These are phyloP conservation scores for Candida montana DNA, from an alignment of 805 yeast genomes.

Conservation along the genomic window DNA sequence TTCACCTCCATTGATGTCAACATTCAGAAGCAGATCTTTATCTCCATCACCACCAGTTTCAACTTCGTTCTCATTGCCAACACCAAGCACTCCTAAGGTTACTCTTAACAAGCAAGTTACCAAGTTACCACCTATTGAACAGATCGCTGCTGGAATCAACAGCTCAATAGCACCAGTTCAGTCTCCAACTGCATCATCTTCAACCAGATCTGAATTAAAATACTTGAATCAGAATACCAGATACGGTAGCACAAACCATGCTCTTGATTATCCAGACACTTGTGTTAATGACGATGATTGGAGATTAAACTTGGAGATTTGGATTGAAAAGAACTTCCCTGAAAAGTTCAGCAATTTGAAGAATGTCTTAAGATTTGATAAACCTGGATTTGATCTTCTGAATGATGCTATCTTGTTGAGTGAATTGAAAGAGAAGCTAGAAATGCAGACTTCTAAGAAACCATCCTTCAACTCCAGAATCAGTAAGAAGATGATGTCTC, in stretches of 20 bases:
- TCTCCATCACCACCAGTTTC: conserved; percentile 18
- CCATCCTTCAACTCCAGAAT: conserved; percentile 28
- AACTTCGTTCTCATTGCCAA: conserved; percentile 10
- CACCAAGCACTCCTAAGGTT: conserved; percentile 8
- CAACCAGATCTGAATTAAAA: conserved; percentile 11
- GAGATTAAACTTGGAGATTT: conserved; percentile 37
- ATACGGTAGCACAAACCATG: conserved; percentile 15
- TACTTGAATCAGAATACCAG: conserved; percentile 18
- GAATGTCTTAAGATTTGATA: conserved; percentile 29
- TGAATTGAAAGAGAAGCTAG: conserved; percentile 23
- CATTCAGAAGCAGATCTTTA: conserved; percentile 19
- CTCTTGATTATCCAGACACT: conserved; percentile 27
- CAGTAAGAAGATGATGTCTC: conserved; percentile 24
- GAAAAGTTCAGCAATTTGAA: conserved; percentile 34
- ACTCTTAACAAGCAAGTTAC: conserved; percentile 14
- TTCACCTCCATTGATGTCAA: conserved; percentile 29
- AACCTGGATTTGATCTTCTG: conserved; percentile 26
- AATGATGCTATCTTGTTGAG: conserved; percentile 24
- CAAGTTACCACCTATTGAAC: conserved; percentile 10
- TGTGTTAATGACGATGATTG: conserved; percentile 38
- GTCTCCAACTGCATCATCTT: conserved; percentile 8
- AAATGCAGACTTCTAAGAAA: conserved; percentile 15
- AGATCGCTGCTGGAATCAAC: conserved; percentile 9
- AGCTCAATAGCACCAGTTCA: not conserved
- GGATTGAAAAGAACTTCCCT: conserved; percentile 37